Percentiles rank a stretch among this genome's conserved stretches.
These are phyloP conservation scores for Blastocystis sp. DNA, from an alignment of 352 stramenopile species.

Conservation along the genomic window DNA sequence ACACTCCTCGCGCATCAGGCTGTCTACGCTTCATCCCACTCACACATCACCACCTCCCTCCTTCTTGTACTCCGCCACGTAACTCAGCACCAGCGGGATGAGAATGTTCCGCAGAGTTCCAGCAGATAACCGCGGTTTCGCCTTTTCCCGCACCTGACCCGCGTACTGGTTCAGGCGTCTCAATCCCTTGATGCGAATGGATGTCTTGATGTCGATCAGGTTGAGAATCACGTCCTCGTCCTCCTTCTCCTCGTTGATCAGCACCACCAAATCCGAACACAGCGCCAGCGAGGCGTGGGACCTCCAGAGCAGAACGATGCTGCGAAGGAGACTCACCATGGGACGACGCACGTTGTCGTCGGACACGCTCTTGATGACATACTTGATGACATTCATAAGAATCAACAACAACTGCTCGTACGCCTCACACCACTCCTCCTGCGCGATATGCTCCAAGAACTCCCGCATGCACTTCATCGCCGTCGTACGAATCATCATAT, in stretches of 20 bases:
- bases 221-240: constrained; percentile 33
- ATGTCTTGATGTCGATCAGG: constrained; percentile 32
- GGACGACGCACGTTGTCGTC: constrained; percentile 32
- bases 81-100: constrained; percentile 23
- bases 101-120: constrained; percentile 9
- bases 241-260: not conserved
- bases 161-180: not conserved
- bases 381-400: not conserved
- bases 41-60: not conserved
- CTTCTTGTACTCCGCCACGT: constrained; percentile 11
- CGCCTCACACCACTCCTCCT: not conserved
- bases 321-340: not conserved
- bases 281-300: not conserved
- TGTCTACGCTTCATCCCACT: not conserved
- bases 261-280: constrained; percentile 4
- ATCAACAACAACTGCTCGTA: not conserved
- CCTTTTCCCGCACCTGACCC: not conserved
- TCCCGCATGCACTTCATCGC: constrained; percentile 10
- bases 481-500: constrained; percentile 63
- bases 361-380: not conserved
- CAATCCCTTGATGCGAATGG: not conserved
- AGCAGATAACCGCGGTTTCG: not conserved
- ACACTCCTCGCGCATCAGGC: constrained; percentile 34
- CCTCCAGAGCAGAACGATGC: constrained; percentile 33
- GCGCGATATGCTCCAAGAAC: not conserved